Conservation (phyloP, 257 asterid species). For the Plantago ovata region DNA sequence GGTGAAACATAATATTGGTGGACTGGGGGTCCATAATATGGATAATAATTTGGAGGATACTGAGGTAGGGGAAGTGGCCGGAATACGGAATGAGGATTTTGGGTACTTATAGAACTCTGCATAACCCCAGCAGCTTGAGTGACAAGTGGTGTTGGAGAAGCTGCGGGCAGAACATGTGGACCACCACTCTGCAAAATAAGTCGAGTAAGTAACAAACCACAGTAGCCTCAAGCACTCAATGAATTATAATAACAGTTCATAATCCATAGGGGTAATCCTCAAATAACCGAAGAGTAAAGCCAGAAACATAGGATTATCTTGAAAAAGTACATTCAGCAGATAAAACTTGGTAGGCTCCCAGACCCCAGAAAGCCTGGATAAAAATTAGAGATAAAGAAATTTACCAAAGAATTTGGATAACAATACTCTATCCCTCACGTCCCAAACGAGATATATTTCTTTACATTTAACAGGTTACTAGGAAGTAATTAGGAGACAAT, state of each 20-base stretch:
- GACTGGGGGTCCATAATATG: slow-evolving; percentile 77
- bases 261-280: background rate
- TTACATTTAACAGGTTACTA: no score
- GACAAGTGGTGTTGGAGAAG: slow-evolving; percentile 74
- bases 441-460: no score
- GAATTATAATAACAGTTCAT: slow-evolving; percentile 1
- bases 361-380: no score
- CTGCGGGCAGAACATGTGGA: slow-evolving; percentile 53
- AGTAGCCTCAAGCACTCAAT: slow-evolving; percentile 1
- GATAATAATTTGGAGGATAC: slow-evolving; percentile 72
- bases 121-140: slow-evolving; percentile 78
- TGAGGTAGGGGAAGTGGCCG: slow-evolving; percentile 81
- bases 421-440: no score
- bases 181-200: slow-evolving; percentile 45
- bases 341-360: background rate
- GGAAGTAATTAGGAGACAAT: no score
- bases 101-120: slow-evolving; percentile 64
- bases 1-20: slow-evolving; percentile 73
- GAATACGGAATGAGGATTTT: slow-evolving; percentile 65
- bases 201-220: slow-evolving; percentile 15
- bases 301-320: no score
- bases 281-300: slow-evolving; percentile 7
- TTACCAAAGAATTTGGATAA: no score
- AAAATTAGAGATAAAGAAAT: no score
- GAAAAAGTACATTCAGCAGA: background rate